Evolutionary conservation across 139 green algal species (phyloP).

Genomic region (Chlorella vulgaris): DNA sequence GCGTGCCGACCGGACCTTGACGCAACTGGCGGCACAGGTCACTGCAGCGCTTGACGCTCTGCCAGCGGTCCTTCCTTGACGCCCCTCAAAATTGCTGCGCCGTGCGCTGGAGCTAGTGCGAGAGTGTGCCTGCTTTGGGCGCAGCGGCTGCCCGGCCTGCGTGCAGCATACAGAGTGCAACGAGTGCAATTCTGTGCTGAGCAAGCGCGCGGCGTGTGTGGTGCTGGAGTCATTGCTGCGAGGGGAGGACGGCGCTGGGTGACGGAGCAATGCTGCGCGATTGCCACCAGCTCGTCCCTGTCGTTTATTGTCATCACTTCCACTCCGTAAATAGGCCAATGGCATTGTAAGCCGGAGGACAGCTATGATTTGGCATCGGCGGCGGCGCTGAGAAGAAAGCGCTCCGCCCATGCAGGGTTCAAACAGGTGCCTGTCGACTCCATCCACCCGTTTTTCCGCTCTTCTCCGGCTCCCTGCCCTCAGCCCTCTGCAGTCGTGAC

Average conservation of each 20-base stretch:
- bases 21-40: background rate
- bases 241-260: background rate
- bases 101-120: background rate
- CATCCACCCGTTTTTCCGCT: no score
- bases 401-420: no score
- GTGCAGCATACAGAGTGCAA: background rate
- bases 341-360: no score
- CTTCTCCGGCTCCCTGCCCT: no score
- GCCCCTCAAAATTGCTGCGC: no score
- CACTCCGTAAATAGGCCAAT: no score
- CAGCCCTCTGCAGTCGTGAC: no score
- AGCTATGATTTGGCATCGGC: no score
- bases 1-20: background rate
- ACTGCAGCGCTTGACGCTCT: conserved; percentile 1
- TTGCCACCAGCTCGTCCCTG: background rate
- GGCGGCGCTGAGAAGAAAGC: no score
- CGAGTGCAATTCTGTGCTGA: background rate
- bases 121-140: background rate
- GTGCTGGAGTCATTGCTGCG: background rate
- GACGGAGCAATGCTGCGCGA: background rate
- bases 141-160: background rate
- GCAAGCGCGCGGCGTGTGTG: background rate
- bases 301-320: no score
- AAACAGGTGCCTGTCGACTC: no score
- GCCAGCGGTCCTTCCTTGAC: no score